Evolutionary conservation across 306 rosid genomes (phyloP).

Genomic region (Psophocarpus tetragonolobus): DNA sequence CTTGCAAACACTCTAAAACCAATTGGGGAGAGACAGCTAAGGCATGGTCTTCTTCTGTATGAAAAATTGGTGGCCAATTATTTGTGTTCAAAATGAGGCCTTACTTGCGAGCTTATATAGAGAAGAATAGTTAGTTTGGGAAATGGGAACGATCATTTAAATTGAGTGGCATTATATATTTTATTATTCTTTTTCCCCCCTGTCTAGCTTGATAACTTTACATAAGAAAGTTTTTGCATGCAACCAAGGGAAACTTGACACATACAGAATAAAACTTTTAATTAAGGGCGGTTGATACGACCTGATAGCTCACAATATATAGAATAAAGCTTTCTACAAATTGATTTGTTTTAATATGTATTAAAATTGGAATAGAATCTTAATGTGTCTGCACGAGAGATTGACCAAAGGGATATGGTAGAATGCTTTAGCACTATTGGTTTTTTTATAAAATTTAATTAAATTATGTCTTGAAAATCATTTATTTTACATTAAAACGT

Average conservation of each 20-base stretch:
- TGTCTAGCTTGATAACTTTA: not conserved
- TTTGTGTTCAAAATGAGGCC: not conserved
- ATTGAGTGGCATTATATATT: not conserved
- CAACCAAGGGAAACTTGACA: not conserved
- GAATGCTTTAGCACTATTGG: no score
- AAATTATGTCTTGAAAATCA: no score
- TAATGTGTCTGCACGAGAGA: not conserved
- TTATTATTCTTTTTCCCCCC: not conserved
- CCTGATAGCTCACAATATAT: not conserved
- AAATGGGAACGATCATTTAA: not conserved
- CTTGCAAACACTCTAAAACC: conserved; percentile 37
- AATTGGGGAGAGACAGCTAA: not conserved
- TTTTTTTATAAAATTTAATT: no score
- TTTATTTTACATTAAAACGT: no score
- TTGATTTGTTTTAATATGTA: not conserved
- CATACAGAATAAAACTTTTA: not conserved
- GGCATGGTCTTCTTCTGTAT: not conserved
- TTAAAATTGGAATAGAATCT: conserved; percentile 26
- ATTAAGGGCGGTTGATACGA: not conserved
- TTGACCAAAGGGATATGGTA: no score
- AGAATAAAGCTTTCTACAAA: conserved; percentile 3
- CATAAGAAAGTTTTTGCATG: not conserved
- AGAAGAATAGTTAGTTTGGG: not conserved
- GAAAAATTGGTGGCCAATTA: not conserved
- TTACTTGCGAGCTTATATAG: conserved; percentile 32